Evolutionary conservation across 441 rosid species (phyloP), one percentile per base, ranked within the genome.

Genomic region (Hura crepitans): DNA sequence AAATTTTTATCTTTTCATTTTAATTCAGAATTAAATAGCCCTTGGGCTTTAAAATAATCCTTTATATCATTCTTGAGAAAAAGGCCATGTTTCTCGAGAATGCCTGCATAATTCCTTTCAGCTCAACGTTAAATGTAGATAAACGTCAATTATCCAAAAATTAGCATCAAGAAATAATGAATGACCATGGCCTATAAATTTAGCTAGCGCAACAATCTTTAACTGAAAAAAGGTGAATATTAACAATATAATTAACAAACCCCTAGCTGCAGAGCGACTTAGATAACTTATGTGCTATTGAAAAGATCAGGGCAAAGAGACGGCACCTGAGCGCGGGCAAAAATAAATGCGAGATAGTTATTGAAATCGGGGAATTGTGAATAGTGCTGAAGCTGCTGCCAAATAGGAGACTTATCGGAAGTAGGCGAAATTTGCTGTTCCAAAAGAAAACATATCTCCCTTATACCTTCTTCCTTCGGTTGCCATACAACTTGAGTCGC

Each of bases 361-460:
- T 89, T 95, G 84, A 95, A 92, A 87, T 92, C 99, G 49, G 98
- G 96, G 80, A 88, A 78, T 81, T 89, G 93, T 53, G 98, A 86
- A 81, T 84, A 88, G 81, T 85, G 93, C 13, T 95, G 91, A 53
- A 95, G 97, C 63, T 95, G 95, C 78, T 87, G 88, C 98, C 91
- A 86, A 82, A 92, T 86, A 91, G 86, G 98, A 73, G 97, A 89
- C 89, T 95, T 92, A 72, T 90, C 98, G 46, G 96, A 89, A 78
- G 94, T 72, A 49, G 95, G 93, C 15, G 97, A 95, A 70, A 95
- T 92, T 82, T 95, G 99, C 70, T 89, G 92, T 79, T 89, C 92
- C 56, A 92, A 82, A 68, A 95, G 72, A 39, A 76, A 74, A 72
- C 96, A 95, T 86, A 95, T 95, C 93, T 90, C 95, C 62, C 68